phyloP scores from a whole-genome alignment of 495 filamentous ascomycete genomes.

The Umbilicaria muhlenbergii region DNA sequence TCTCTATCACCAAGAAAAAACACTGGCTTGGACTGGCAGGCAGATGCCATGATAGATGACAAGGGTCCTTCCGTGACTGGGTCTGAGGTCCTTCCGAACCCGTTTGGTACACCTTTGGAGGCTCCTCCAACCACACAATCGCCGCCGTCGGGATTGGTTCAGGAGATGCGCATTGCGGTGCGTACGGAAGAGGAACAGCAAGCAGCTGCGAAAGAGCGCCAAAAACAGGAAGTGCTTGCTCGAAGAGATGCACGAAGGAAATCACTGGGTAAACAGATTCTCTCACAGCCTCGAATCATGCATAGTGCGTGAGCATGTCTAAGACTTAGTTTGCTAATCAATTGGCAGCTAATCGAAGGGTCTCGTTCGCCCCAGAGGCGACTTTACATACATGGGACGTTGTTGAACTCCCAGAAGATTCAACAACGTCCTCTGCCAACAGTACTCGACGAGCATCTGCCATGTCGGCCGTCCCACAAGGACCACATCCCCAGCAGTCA shows the following conservation, averaged over 20 bases:
- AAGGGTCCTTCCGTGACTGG: conserved; percentile 9
- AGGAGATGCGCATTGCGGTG: conserved; percentile 27
- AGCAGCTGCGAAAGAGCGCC: conserved; percentile 52
- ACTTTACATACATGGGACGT: conserved; percentile 97
- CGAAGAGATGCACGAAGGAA: conserved; percentile 76
- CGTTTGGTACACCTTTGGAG: conserved; percentile 28
- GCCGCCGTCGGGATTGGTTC: no score
- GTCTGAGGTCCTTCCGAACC: conserved; percentile 32
- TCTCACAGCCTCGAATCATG: neutral
- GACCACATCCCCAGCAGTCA: conserved; percentile 30
- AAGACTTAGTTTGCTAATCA: no score
- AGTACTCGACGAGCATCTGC: conserved; percentile 56
- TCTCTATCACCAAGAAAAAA: conserved; percentile 9
- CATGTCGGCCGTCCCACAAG: conserved; percentile 24
- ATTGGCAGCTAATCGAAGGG: conserved; percentile 60
- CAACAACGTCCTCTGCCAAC: conserved; percentile 68
- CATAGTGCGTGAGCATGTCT: no score
- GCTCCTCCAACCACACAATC: conserved; percentile 21
- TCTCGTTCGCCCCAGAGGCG: conserved; percentile 94
- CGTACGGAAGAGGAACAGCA: conserved; percentile 69
- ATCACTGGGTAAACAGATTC: conserved; percentile 43
- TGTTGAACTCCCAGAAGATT: conserved; percentile 74
- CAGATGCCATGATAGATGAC: conserved; percentile 7
- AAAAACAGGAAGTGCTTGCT: conserved; percentile 52
- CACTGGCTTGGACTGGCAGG: conserved; percentile 9